Base-by-base conservation (phyloP, 2,329 filamentous ascomycete species). In the Apiospora marii region DNA sequence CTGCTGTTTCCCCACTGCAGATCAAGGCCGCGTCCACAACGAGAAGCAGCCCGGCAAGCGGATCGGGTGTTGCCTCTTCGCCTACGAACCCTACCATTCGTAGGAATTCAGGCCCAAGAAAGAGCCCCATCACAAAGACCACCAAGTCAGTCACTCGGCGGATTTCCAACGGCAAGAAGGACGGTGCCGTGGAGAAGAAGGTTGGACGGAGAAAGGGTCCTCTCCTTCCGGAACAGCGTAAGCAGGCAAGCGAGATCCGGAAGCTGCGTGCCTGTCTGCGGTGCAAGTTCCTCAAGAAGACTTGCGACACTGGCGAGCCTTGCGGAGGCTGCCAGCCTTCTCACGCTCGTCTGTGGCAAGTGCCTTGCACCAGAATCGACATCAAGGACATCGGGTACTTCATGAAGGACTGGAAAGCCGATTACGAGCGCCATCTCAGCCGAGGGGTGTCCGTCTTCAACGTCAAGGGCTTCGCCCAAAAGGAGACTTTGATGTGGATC, bases 231-330 rank as follows among this genome's bases (percentile, higher is more conserved):
- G 96, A 98, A 83, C 96, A 98, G 86, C 91, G 96, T 77, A 97
- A 98, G 85, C 96, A 98, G 84, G 96, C 96, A 37, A 96, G 95
- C 79, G 96, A 98, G 84, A 98, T 98, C 81, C 92, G 96, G 82
- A 98, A 98, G 84, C 87, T 98, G 78, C 90, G 96, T 80, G 96
- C 96, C 68, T 98, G 96, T 83, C 87, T 98, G 78, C 92, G 96
- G 76, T 98, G 96, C 90, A 98, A 98, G 86, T 98, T 98, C 87
- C 88, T 98, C 82, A 98, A 98, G 90, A 98, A 98, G 90, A 98
- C 96, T 68, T 98, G 96, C 81, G 96, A 98, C 84, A 98, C 97
- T 87, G 96, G 96, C 75, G 95, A 98, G 85, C 96, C 96, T 72
- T 98, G 96, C 84, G 93, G 92, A 79, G 96, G 96, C 68, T 98